A percentile compares a stretch with the other conserved stretches of the same genome.
Evolutionary conservation across 2,329 filamentous ascomycete species (phyloP).

Genomic region (Coleophoma eucalyptorum): DNA sequence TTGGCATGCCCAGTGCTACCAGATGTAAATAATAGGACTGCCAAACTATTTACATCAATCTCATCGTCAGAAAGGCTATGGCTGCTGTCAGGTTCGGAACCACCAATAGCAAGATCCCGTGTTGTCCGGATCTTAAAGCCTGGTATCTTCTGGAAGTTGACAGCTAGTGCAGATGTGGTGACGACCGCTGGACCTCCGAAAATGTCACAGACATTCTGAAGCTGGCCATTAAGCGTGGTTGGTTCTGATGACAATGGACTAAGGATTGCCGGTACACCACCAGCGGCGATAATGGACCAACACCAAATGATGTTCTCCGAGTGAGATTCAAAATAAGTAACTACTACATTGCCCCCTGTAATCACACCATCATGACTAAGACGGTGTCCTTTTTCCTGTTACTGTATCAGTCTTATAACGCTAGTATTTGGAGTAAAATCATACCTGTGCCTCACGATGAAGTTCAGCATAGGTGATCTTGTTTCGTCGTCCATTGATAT

Average conservation of each 20-base stretch:
- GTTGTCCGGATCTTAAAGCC: not conserved
- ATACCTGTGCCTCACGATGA: not conserved
- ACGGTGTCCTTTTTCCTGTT: not conserved
- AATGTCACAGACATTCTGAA: not conserved
- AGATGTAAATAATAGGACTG: not conserved
- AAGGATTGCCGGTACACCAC: not conserved
- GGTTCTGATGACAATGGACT: not conserved
- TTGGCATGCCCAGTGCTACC: not conserved
- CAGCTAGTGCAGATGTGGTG: not conserved
- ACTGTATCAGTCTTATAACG: not conserved
- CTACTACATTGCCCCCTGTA: not conserved
- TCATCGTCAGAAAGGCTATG: too few relatives aligned
- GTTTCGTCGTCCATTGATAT: not conserved
- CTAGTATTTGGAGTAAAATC: not conserved
- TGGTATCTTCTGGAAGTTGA: not conserved
- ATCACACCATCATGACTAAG: not conserved
- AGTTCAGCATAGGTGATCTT: not conserved
- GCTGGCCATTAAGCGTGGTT: not conserved
- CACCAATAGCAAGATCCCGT: too few relatives aligned
- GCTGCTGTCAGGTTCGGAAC: too few relatives aligned
- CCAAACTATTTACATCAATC: not conserved
- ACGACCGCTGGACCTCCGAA: not conserved
- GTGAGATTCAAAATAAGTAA: not conserved
- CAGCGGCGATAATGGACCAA: not conserved
- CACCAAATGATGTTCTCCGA: not conserved